Percentiles rank a stretch among this genome's conserved stretches.
Evolutionary conservation across 1,284 basidiomycete genomes (phyloP).

Genomic region (Erythrobasidium hasegawianum): DNA sequence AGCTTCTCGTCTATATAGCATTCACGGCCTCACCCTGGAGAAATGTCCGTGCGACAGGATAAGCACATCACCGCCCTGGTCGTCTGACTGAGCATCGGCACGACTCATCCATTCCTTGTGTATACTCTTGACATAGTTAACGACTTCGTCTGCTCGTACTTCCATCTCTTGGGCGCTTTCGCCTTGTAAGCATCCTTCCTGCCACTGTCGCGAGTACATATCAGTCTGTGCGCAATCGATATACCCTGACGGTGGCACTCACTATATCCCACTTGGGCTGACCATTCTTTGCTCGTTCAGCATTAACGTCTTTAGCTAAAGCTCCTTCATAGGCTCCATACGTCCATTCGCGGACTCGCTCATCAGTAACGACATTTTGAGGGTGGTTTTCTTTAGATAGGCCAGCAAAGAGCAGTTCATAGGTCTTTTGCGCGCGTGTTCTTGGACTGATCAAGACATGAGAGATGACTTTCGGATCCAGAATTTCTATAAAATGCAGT

Average conservation of each 20-base stretch:
- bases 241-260: too few species aligned
- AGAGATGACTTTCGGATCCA: slow-evolving; percentile 75
- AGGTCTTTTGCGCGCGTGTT: slow-evolving; percentile 74
- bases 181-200: slow-evolving; percentile 68
- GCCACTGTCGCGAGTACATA: slow-evolving; percentile 50
- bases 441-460: slow-evolving; percentile 78
- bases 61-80: slow-evolving; percentile 44
- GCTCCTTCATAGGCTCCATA: slow-evolving; percentile 88
- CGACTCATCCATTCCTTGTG: slow-evolving; percentile 17
- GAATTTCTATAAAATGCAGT: slow-evolving; percentile 56
- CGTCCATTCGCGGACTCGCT: slow-evolving; percentile 71
- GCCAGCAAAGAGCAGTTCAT: slow-evolving; percentile 70
- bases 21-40: slow-evolving; percentile 28
- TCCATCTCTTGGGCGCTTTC: slow-evolving; percentile 77
- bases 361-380: slow-evolving; percentile 52
- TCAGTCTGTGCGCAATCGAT: too few species aligned
- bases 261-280: slow-evolving; percentile 43
- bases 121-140: slow-evolving; percentile 48
- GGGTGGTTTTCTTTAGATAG: slow-evolving; percentile 47
- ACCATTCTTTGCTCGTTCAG: slow-evolving; percentile 22
- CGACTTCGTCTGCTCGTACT: slow-evolving; percentile 55
- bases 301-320: slow-evolving; percentile 43
- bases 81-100: slow-evolving; percentile 30
- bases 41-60: slow-evolving; percentile 45
- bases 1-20: background rate